Base-by-base conservation (phyloP, 108 stramenopile genomes). In the Skeletonema tropicum region DNA sequence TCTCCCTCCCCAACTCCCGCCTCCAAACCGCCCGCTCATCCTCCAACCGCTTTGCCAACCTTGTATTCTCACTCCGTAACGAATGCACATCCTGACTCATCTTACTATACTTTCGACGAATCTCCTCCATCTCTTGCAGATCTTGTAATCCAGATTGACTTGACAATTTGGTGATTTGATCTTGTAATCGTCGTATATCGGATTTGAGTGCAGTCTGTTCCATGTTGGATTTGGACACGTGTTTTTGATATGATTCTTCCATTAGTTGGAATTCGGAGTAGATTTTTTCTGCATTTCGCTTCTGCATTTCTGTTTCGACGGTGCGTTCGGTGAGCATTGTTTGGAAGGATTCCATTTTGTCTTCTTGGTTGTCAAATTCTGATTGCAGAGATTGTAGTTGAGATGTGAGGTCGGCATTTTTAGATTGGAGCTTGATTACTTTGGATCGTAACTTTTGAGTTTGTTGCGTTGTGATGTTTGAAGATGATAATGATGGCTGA, bases 61-160 rank as follows among this genome's bases (percentile, higher is more conserved):
- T 71, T 4, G 46, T 39, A 61, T 71, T 62, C 36, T 38, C 36
- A 26, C n/a, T 38, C 19, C 36, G 36, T 33, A 62, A 33, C 61
- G 9, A 64, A 67, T 79, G 77, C 8, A 79, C 45, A 32, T 66
- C 61, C 11, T 79, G 77, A n/a, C 60, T 35, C 77, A 79, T 79
- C 33, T 71, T 79, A 7, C 11, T 48, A 35, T 79, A 79, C 42
- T 66, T 79, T 41, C 19, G 31, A 19, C 61, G 61, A 60, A 79
- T 71, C 58, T 79, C 77, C 48, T 79, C 70, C 77, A 79, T 71
- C 45, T 79, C 77, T 45, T 65, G 17, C n/a, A 72, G 46, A 52
- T 79, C 57, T 14, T 65, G 45, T 39, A 79, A 32, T 30, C 42
- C 70, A 0, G 48, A 52, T 17, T 58, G 35, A 52, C 48, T 57